phyloP scores from a whole-genome alignment of 768 basidiomycete genomes.

The Lentinula guzmanii region DNA sequence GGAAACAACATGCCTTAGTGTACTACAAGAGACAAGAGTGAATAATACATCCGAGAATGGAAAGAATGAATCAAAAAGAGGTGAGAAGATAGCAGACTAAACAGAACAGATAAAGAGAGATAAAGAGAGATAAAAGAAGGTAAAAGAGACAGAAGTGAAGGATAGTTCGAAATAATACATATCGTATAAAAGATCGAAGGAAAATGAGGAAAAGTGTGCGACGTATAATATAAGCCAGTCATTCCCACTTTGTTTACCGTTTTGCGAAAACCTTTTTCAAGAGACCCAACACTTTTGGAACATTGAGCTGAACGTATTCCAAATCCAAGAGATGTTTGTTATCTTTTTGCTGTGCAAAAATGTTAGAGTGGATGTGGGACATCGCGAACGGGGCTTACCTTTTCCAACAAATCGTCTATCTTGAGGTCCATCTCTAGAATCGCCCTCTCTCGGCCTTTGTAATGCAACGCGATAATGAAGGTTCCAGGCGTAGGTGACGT shows the following conservation, averaged over 20 bases:
- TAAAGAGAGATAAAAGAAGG: background rate
- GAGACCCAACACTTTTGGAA: conserved; percentile 87
- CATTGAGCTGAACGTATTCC: conserved; percentile 96
- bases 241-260: conserved; percentile 9
- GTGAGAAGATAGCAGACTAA: conserved; percentile 2
- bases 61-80: background rate
- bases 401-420: conserved; percentile 96
- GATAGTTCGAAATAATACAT: conserved; percentile 7
- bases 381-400: conserved; percentile 45
- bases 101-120: conserved; percentile 2
- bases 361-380: background rate
- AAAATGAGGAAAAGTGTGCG: background rate
- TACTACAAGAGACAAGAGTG: background rate
- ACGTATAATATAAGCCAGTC: conserved; percentile 15
- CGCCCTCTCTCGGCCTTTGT: conserved; percentile 98
- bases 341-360: conserved; percentile 82
- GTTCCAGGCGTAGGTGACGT: conserved; percentile 97
- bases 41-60: conserved; percentile 8
- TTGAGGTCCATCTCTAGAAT: conserved; percentile 99
- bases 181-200: conserved; percentile 1
- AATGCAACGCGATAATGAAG: conserved; percentile 97
- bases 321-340: conserved; percentile 94
- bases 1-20: conserved; percentile 8
- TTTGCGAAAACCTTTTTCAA: conserved; percentile 81
- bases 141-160: background rate